Base-by-base conservation (phyloP, 169 alveolate genomes). In the Plasmodium yoelii region DNA sequence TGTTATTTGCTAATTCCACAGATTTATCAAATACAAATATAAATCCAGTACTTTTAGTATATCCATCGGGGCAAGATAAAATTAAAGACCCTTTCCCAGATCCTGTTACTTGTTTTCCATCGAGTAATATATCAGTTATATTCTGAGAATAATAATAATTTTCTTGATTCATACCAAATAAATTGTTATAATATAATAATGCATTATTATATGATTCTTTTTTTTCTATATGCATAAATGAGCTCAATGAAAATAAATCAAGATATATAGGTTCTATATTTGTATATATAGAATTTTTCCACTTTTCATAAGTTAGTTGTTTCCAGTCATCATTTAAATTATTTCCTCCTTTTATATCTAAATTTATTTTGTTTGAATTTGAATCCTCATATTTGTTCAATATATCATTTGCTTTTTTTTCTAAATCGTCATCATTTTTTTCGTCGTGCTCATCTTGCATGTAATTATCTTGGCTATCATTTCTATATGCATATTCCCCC, bases 21-120 rank as follows among this genome's bases (percentile, higher is more conserved):
- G 88, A 77, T 7, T 22, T 77, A 42, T 77, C 77, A 65, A 39
- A 63, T 47, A 26, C 12, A n/a, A 77, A 44, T 28, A 77, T 77
- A 63, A 77, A 53, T 12, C 88, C 88, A 26, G 88, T 77, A 53
- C 88, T 77, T 68, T 77, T 77, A 28, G 65, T 69, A 77, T 77
- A 77, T 0, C 88, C 88, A 64, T 63, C 77, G n/a, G 88, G 88
- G 28, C 88, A 77, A 63, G 77, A 63, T 61, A 77, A 77, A 77
- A 64, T 64, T 47, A 77, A 68, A 26, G 88, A 63, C n/a, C 88
- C 88, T 77, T 77, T 77, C 18, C 60, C 57, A 22, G 77, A 77
- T 26, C 88, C 88, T 12, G 88, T 77, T 26, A 77, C 63, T 65
- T 77, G 88, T 22, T 64, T 64, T 18, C 88, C 88, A 57, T 77